phyloP scores from a whole-genome alignment of 129 eudicot genomes.

The Erigeron canadensis region DNA sequence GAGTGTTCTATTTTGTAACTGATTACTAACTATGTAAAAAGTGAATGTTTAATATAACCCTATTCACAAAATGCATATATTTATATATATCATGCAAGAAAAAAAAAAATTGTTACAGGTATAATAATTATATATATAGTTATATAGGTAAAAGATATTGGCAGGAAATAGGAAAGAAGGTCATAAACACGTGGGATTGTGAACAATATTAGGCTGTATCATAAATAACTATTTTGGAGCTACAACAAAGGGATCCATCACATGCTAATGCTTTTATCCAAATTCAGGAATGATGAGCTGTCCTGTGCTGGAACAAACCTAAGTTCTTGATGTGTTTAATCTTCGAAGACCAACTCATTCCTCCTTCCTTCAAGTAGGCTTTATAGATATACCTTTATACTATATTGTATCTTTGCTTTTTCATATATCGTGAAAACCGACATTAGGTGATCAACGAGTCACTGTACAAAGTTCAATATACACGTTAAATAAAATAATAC shows the following conservation, averaged over 20 bases:
- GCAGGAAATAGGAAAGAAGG: conserved; percentile 34
- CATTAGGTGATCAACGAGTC: conserved; percentile 31
- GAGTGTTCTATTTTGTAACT: neutral
- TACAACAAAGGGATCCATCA: conserved; percentile 30
- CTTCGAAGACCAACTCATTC: conserved; percentile 24
- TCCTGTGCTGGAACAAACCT: conserved; percentile 36
- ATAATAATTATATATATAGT: neutral
- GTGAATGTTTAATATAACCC: too few species aligned
- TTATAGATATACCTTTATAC: conserved; percentile 28
- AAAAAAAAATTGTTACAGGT: neutral
- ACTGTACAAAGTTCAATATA: conserved; percentile 15
- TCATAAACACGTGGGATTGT: conserved; percentile 36
- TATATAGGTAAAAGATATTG: conserved; percentile 20
- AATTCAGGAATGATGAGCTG: conserved; percentile 38
- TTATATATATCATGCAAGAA: too few species aligned
- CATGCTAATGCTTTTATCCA: conserved; percentile 36
- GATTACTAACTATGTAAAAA: conserved; percentile 4
- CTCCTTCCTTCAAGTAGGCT: conserved; percentile 34
- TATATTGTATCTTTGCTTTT: conserved; percentile 14
- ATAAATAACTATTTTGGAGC: conserved; percentile 31
- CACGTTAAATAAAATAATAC: neutral
- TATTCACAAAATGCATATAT: too few species aligned
- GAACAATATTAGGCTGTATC: conserved; percentile 27
- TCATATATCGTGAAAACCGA: conserved; percentile 17
- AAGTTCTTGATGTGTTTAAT: conserved; percentile 28